These are phyloP conservation scores for Apiotrichum veenhuisii DNA, from an alignment of 1,284 basidiomycete species.

Conservation along the genomic window DNA sequence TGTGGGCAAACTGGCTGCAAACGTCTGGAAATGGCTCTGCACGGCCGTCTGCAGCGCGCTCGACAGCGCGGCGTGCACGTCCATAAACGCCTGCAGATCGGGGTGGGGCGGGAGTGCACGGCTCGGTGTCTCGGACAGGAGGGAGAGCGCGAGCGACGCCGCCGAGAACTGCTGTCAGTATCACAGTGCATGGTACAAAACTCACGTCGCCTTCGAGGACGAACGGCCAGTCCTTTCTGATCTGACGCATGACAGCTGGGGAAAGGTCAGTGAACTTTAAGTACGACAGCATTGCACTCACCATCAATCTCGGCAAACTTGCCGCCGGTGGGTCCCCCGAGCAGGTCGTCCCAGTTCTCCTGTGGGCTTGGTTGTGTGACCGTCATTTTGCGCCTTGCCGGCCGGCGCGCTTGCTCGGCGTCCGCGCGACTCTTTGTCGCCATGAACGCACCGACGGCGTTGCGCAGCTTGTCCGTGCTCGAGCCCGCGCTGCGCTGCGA, in stretches of 20 bases:
- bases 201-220: conserved; percentile 77
- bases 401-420: conserved; percentile 4
- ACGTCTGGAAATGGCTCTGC: conserved; percentile 81
- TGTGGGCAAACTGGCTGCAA: conserved; percentile 82
- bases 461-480: conserved; percentile 27
- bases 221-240: conserved; percentile 85
- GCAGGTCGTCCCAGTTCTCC: conserved; percentile 25
- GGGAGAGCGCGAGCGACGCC: conserved; percentile 80
- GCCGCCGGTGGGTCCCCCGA: conserved; percentile 27
- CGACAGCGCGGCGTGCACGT: conserved; percentile 39
- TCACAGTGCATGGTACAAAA: conserved; percentile 11
- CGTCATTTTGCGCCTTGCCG: conserved; percentile 14
- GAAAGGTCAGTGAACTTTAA: neutral
- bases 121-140: conserved; percentile 68
- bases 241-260: conserved; percentile 75
- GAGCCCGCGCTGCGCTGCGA: conserved; percentile 10
- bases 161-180: conserved; percentile 70
- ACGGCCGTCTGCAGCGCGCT: conserved; percentile 45
- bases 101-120: conserved; percentile 28
- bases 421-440: conserved; percentile 17
- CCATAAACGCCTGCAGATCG: conserved; percentile 36
- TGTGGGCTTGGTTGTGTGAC: conserved; percentile 10
- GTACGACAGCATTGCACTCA: conserved; percentile 13
- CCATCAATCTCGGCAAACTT: conserved; percentile 49
- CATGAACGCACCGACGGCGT: conserved; percentile 45